phyloP scores from a whole-genome alignment of 1,284 basidiomycete species.

The Mycosarcoma maydis region DNA sequence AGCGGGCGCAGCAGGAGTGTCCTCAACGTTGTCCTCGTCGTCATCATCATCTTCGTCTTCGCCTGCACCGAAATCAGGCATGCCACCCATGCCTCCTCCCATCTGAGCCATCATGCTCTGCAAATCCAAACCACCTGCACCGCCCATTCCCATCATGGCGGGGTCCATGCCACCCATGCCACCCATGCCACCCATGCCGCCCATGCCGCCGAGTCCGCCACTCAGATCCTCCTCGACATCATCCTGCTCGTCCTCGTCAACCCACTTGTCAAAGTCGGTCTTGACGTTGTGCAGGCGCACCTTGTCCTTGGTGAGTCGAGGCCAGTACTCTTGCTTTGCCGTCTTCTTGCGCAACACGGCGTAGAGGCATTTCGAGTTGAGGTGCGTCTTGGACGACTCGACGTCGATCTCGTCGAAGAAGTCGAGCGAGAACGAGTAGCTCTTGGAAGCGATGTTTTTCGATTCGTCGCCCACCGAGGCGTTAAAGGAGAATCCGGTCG shows the following conservation, averaged over 20 bases:
- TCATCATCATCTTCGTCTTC: conserved; percentile 53
- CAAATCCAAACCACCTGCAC: conserved; percentile 31
- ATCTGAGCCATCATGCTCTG: conserved; percentile 32
- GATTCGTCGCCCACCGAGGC: conserved; percentile 53
- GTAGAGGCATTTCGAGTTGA: conserved; percentile 64
- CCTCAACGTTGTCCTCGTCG: conserved; percentile 67
- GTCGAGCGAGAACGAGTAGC: conserved; percentile 63
- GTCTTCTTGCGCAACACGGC: conserved; percentile 64
- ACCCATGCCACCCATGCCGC: conserved; percentile 62
- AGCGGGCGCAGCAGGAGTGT: conserved; percentile 19
- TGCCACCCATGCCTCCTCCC: conserved; percentile 26
- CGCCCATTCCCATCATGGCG: conserved; percentile 26
- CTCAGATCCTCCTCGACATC: conserved; percentile 47
- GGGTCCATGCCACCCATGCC: conserved; percentile 59
- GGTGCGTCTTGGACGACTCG: conserved; percentile 58
- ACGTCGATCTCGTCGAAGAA: conserved; percentile 65
- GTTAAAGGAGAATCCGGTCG: conserved; percentile 56
- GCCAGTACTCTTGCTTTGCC: conserved; percentile 65
- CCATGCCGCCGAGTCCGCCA: conserved; percentile 69
- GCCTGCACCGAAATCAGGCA: conserved; percentile 34
- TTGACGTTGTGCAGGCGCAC: conserved; percentile 67
- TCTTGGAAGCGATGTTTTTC: conserved; percentile 58
- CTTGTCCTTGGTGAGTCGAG: conserved; percentile 67
- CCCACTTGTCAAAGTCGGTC: conserved; percentile 68
- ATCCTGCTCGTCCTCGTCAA: conserved; percentile 67